These are phyloP conservation scores for Pythium oligandrum DNA, from an alignment of 352 stramenopile genomes.

Conservation along the genomic window DNA sequence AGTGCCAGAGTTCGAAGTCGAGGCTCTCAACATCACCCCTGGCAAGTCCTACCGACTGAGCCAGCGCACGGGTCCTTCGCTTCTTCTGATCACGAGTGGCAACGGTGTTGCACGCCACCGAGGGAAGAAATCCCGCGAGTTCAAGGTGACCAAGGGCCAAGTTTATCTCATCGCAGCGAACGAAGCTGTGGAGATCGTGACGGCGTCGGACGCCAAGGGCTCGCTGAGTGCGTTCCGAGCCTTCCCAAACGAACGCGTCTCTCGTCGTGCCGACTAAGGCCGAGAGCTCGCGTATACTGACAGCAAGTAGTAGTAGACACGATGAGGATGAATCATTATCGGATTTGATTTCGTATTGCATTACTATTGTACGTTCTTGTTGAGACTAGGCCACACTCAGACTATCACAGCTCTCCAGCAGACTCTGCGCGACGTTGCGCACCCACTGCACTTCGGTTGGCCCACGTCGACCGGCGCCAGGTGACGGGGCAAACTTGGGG, in stretches of 20 bases:
- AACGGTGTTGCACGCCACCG: slow-evolving; percentile 8
- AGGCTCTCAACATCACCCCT: slow-evolving; percentile 40
- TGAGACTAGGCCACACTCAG: slow-evolving; percentile 17
- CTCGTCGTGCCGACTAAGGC: too few species aligned
- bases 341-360: too few species aligned
- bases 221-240: slow-evolving; percentile 42
- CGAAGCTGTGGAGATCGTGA: slow-evolving; percentile 30
- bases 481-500: slow-evolving; percentile 13
- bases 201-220: slow-evolving; percentile 20
- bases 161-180: slow-evolving; percentile 52
- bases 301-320: too few species aligned
- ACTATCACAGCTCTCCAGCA: slow-evolving; percentile 55
- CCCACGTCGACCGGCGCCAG: slow-evolving; percentile 11
- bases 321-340: too few species aligned
- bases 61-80: slow-evolving; percentile 36
- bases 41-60: slow-evolving; percentile 29
- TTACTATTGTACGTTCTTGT: not conserved
- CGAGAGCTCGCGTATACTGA: not conserved
- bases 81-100: slow-evolving; percentile 48
- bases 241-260: slow-evolving; percentile 43
- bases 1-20: slow-evolving; percentile 89
- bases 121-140: not conserved
- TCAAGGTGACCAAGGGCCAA: slow-evolving; percentile 20
- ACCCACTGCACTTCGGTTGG: slow-evolving; percentile 69
- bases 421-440: slow-evolving; percentile 58